Evolutionary conservation across 1,284 basidiomycete genomes (phyloP).

Genomic region (Rhodotorula sp.): DNA sequence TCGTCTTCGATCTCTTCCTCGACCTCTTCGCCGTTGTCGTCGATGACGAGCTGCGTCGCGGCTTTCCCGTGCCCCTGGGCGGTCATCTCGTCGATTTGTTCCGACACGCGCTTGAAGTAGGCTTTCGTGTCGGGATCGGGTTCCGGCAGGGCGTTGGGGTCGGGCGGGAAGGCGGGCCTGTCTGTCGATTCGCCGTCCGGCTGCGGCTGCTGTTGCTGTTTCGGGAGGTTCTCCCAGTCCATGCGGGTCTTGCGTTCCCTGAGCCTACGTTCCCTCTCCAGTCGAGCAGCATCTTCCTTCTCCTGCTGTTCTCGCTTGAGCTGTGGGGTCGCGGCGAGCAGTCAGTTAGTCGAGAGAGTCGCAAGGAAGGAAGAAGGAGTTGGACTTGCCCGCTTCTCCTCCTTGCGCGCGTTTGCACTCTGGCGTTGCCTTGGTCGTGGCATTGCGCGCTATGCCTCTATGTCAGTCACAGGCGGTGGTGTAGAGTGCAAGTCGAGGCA

Average conservation of each 20-base stretch:
- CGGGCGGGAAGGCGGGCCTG: conserved; percentile 7
- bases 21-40: conserved; percentile 35
- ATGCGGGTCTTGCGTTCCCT: conserved; percentile 35
- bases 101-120: conserved; percentile 45
- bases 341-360: background rate
- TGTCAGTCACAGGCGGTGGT: too few species aligned
- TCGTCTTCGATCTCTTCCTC: conserved; percentile 57
- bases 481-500: too few species aligned
- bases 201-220: background rate
- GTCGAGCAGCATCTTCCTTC: conserved; percentile 22
- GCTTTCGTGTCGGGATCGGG: conserved; percentile 46
- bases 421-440: conserved; percentile 40
- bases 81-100: conserved; percentile 44
- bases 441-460: conserved; percentile 8
- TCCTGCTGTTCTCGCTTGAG: conserved; percentile 37
- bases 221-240: conserved; percentile 25
- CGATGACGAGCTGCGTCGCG: conserved; percentile 21
- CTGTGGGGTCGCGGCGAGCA: conserved; percentile 5
- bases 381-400: conserved; percentile 34
- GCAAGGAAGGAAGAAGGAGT: background rate
- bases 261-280: conserved; percentile 28
- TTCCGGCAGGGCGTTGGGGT: conserved; percentile 40
- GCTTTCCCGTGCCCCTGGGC: conserved; percentile 25
- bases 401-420: conserved; percentile 34
- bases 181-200: background rate